These are phyloP conservation scores for Thamnidium elegans DNA, from an alignment of 192 early-diverging fungal species.

Conservation along the genomic window DNA sequence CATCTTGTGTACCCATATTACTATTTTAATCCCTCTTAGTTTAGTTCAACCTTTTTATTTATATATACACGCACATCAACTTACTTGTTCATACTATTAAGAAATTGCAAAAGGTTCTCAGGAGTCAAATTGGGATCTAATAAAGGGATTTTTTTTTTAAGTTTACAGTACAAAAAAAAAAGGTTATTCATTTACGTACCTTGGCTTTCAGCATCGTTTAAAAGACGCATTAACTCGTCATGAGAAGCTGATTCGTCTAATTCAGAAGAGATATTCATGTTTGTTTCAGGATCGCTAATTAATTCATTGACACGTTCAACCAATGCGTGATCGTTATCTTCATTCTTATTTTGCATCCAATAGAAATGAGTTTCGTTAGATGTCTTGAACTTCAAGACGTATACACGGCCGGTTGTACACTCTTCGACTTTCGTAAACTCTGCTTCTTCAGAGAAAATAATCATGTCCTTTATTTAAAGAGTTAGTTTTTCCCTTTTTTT, in stretches of 20 bases:
- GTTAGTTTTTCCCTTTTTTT: not conserved
- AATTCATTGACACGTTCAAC: constrained; percentile 54
- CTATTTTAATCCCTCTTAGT: not conserved
- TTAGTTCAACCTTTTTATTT: too few species aligned
- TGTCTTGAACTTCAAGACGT: constrained; percentile 78
- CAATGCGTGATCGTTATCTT: constrained; percentile 57
- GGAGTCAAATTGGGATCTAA: constrained; percentile 20
- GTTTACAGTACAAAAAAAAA: too few species aligned
- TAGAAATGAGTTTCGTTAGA: constrained; percentile 77
- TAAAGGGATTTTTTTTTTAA: not conserved
- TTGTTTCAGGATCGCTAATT: constrained; percentile 48
- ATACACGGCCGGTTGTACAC: constrained; percentile 69
- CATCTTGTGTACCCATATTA: not conserved
- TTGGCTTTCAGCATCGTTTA: constrained; percentile 9
- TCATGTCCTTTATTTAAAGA: constrained; percentile 49
- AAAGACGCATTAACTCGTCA: constrained; percentile 28
- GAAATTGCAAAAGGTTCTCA: constrained; percentile 38
- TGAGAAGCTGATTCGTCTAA: constrained; percentile 19
- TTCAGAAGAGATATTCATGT: constrained; percentile 19
- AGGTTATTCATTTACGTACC: too few species aligned
- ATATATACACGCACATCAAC: not conserved
- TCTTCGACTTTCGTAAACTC: constrained; percentile 49
- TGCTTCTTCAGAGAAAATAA: constrained; percentile 78
- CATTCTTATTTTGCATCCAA: constrained; percentile 76
- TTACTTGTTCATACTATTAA: constrained; percentile 19